Evolutionary conservation across 2,329 filamentous ascomycete genomes (phyloP), one percentile per base, ranked within the genome.

Genomic region (Grosmannia clavigera): DNA sequence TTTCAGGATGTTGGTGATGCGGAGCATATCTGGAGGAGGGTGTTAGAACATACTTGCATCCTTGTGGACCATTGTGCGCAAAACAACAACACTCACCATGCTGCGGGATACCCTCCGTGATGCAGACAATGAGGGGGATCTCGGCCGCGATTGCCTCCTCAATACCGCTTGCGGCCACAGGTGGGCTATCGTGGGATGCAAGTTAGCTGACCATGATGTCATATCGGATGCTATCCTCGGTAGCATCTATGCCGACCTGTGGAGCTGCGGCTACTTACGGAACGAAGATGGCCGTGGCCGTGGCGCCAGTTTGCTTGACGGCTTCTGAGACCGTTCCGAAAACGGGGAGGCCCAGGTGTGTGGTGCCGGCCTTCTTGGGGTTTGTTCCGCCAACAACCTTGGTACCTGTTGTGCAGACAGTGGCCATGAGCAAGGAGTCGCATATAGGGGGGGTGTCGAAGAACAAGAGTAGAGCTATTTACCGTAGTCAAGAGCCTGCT

Each of bases 401-500:
- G 69, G 94, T 99, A 74, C 92, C 90, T 95, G 65, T 33, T 9
- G 57, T 19, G n/a, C 43, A 48, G 22, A n/a, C 16, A 55, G 11
- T 43, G 11, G 25, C 33, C n/a, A 46, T 56, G 38, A 56, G 55
- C 25, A 40, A n/a, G 27, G 14, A 3, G 22, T 9, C 16, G n/a
- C 9, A 38, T 11, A 11, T 11, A n/a, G 58, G 52, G 58, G 27
- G 56, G 43, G 58, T 25, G 19, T 29, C 31, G 60, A 51, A 60
- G 38, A 33, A 3, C 1, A 43, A 19, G 31, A 27, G 62, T 58
- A 63, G 63, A 66, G 65, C 52, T 88, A 94, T 90, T 53, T 89
- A 95, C 90, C 94, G 78, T 99, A 99, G 76, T 95, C 94, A 76
- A 99, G 96, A 67, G 94, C 94, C 79, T 96, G 92, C 74, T 90